Conservation (phyloP, 805 yeast species). For the Candida vartiovaarae region DNA sequence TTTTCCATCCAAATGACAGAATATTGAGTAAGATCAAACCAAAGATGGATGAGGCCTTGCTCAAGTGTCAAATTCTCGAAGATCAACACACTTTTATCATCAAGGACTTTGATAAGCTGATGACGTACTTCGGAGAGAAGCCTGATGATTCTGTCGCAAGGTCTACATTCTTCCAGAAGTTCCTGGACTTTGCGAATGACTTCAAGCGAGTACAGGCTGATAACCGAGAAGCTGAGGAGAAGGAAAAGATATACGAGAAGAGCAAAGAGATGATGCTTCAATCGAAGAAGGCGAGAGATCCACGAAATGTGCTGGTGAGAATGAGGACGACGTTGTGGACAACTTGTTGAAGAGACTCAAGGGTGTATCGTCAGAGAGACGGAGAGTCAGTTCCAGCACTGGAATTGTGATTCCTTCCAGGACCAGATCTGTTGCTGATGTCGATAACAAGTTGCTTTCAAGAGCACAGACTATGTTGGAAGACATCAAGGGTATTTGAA, state of each 20-base stretch:
- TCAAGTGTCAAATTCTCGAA: constrained; percentile 56
- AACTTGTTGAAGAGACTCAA: constrained; percentile 75
- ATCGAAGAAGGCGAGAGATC: constrained; percentile 16
- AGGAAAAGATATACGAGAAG: constrained; percentile 66
- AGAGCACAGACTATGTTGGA: constrained; percentile 23
- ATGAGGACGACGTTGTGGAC: constrained; percentile 56
- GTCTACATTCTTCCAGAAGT: constrained; percentile 66
- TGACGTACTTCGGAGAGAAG: constrained; percentile 91
- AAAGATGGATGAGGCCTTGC: constrained; percentile 67
- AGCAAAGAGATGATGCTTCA: constrained; percentile 50
- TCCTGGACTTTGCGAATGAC: constrained; percentile 71
- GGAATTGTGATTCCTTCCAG: constrained; percentile 1
- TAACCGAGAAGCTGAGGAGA: constrained; percentile 77
- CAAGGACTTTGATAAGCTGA: constrained; percentile 58
- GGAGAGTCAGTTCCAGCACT: constrained; percentile 16
- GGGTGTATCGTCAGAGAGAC: constrained; percentile 51
- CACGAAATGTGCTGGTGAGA: constrained; percentile 14
- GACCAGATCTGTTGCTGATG: constrained; percentile 2
- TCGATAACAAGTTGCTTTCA: constrained; percentile 13
- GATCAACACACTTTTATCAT: constrained; percentile 58
- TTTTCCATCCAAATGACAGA: constrained; percentile 79
- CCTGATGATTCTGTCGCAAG: constrained; percentile 59
- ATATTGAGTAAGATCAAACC: constrained; percentile 55
- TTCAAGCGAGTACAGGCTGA: constrained; percentile 76
- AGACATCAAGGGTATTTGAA: constrained; percentile 15